Conservation (phyloP, 148 eudicot genomes). For the Polygonum maritimum region DNA sequence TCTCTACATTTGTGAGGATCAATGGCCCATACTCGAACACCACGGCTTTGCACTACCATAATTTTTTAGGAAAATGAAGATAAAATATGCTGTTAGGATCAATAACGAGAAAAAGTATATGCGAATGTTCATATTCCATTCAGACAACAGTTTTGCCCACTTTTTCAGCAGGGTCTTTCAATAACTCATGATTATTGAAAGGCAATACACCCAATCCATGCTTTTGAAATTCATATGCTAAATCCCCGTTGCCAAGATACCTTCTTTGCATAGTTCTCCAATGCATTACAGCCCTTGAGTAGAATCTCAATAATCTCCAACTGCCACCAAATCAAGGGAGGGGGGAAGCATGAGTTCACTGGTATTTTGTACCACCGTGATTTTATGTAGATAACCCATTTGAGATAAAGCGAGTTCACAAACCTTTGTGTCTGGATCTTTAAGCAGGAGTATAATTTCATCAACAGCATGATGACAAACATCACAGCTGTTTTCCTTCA, state of each 20-base stretch:
- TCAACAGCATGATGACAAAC: conserved; percentile 48
- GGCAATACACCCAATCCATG: not conserved
- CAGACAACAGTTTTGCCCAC: not conserved
- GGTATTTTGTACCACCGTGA: not conserved
- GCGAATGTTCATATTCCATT: not conserved
- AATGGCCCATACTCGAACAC: conserved; percentile 76
- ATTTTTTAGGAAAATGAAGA: not conserved
- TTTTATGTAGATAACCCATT: not conserved
- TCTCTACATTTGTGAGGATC: conserved; percentile 44
- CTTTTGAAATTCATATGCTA: not conserved
- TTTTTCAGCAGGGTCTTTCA: not conserved
- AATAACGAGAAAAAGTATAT: not conserved
- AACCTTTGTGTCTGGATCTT: conserved; percentile 87
- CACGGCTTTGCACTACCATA: conserved; percentile 60
- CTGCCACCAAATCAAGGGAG: conserved; percentile 27
- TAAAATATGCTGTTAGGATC: not conserved
- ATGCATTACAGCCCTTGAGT: conserved; percentile 58
- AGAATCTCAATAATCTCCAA: conserved; percentile 61
- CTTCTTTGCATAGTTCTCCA: conserved; percentile 41
- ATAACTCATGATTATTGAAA: not conserved
- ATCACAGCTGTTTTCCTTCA: conserved; percentile 39
- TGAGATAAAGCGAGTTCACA: conserved; percentile 5
- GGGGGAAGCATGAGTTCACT: conserved; percentile 3
- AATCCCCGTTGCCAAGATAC: conserved; percentile 19
- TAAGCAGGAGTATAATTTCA: conserved; percentile 50